Evolutionary conservation across 1,284 basidiomycete genomes (phyloP).

Genomic region (Ganoderma sinense): DNA sequence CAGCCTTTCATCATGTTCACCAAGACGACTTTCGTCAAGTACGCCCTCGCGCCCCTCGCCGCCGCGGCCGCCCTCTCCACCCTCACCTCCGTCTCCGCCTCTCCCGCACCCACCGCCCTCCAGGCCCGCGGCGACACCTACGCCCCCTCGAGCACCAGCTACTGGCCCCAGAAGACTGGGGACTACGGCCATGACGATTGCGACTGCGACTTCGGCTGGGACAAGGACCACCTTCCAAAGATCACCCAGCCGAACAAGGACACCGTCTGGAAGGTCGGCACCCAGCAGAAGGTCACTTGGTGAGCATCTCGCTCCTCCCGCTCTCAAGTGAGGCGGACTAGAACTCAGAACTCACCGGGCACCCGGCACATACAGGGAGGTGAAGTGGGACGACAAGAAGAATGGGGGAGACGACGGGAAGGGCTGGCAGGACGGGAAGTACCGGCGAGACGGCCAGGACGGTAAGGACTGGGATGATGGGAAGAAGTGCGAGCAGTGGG

Average conservation of each 20-base stretch:
- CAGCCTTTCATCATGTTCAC: neutral
- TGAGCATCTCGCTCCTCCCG: neutral
- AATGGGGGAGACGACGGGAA: neutral
- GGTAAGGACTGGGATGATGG: neutral
- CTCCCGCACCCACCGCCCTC: neutral
- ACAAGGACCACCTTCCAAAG: neutral
- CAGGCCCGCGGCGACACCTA: slow-evolving; percentile 27
- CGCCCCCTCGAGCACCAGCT: slow-evolving; percentile 24
- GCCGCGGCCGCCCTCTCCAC: neutral
- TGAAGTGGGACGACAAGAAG: neutral
- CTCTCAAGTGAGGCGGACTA: neutral
- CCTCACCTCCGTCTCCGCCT: neutral
- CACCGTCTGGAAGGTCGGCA: neutral
- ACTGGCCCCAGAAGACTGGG: slow-evolving; percentile 32
- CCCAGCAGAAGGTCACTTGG: neutral
- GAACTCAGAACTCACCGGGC: too few species aligned
- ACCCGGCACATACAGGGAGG: neutral
- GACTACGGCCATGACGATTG: neutral
- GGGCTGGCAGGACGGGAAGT: neutral
- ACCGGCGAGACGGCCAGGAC: neutral
- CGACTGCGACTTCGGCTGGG: neutral
- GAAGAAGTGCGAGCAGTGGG: too few species aligned
- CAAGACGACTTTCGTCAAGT: neutral
- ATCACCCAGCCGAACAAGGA: slow-evolving; percentile 1
- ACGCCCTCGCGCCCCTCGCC: neutral